phyloP scores from a whole-genome alignment of 257 asterid species.

The Cordia subcordata region DNA sequence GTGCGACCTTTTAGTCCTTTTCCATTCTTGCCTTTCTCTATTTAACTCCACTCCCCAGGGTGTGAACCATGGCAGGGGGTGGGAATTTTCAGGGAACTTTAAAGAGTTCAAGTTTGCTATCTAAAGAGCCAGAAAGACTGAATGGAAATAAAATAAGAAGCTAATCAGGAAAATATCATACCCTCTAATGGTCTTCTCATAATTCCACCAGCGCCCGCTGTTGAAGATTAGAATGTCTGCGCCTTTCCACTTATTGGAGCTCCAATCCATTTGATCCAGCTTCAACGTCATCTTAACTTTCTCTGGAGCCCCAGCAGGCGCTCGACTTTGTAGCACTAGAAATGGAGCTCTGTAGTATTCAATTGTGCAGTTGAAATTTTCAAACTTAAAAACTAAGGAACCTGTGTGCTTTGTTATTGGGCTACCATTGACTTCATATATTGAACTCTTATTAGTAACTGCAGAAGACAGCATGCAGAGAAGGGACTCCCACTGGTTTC shows the following conservation, averaged over 20 bases:
- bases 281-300: conserved; percentile 63
- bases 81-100: no score
- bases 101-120: no score
- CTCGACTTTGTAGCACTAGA: conserved; percentile 75
- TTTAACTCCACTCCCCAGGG: no score
- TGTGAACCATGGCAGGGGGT: no score
- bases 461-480: conserved; percentile 85
- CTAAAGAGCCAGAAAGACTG: no score
- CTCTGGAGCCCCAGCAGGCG: conserved; percentile 51
- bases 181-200: conserved; percentile 78
- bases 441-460: conserved; percentile 46
- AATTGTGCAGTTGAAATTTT: conserved; percentile 68
- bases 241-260: conserved; percentile 68
- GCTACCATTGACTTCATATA: conserved; percentile 72
- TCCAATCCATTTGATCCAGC: conserved; percentile 87
- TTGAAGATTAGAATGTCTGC: conserved; percentile 80
- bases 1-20: background rate
- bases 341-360: conserved; percentile 92
- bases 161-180: conserved; percentile 10
- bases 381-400: conserved; percentile 48
- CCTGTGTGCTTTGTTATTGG: conserved; percentile 88
- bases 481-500: conserved; percentile 97
- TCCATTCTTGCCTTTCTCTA: no score
- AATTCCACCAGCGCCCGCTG: conserved; percentile 98
- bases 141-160: no score